phyloP scores from a whole-genome alignment of 495 filamentous ascomycete genomes.

The Hypoxylon subgilvum region DNA sequence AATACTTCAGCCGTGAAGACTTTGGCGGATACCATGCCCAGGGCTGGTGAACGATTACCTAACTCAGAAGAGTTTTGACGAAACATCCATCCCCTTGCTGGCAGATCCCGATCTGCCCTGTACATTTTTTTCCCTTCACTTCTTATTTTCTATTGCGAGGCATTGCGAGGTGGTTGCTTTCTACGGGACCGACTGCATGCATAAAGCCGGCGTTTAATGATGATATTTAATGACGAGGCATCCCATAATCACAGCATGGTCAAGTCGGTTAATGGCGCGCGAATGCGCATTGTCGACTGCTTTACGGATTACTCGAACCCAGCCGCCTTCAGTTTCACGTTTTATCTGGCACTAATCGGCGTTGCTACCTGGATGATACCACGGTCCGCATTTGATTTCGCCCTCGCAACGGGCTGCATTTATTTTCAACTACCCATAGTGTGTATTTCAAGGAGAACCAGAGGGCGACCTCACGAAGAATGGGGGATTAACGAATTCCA shows the following conservation, averaged over 20 bases:
- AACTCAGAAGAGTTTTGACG: slow-evolving; percentile 14
- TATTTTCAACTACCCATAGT: slow-evolving; percentile 38
- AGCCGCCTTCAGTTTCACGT: slow-evolving; percentile 42
- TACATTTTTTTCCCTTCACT: slow-evolving; percentile 44
- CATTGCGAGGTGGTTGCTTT: slow-evolving; percentile 47
- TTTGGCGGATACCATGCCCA: slow-evolving; percentile 59
- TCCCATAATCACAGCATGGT: slow-evolving; percentile 36
- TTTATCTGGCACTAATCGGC: slow-evolving; percentile 41
- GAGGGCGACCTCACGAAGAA: slow-evolving; percentile 43
- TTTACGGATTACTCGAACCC: slow-evolving; percentile 27
- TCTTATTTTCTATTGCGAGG: slow-evolving; percentile 32
- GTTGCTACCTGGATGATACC: slow-evolving; percentile 49
- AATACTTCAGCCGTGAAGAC: slow-evolving; percentile 55
- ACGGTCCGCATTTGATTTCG: slow-evolving; percentile 45
- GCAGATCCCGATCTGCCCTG: slow-evolving; percentile 47
- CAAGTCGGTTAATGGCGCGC: slow-evolving; percentile 28
- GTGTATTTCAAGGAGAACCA: slow-evolving; percentile 46
- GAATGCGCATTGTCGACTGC: slow-evolving; percentile 31
- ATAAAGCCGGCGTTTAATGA: slow-evolving; percentile 51
- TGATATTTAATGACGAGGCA: slow-evolving; percentile 38
- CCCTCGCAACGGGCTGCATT: slow-evolving; percentile 36
- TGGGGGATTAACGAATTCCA: slow-evolving; percentile 30
- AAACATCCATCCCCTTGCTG: slow-evolving; percentile 40
- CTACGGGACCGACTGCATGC: slow-evolving; percentile 53
- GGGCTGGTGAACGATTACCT: slow-evolving; percentile 55